Evolutionary conservation across 192 early-diverging fungal genomes (phyloP).

Genomic region (Lunasporangiospora selenospora): DNA sequence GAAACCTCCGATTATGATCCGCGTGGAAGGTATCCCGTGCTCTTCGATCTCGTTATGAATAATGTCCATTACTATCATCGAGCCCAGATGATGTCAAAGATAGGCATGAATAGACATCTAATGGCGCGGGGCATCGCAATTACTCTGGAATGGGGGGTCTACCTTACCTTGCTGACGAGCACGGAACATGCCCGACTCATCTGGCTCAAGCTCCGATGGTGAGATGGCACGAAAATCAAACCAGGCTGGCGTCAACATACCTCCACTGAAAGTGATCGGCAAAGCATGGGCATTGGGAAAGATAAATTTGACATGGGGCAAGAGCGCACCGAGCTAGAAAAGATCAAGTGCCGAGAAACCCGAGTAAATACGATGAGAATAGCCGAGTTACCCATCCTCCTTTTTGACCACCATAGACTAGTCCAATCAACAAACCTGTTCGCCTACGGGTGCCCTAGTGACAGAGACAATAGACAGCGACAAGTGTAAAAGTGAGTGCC

Average conservation of each 20-base stretch:
- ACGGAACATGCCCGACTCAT: slow-evolving; percentile 72
- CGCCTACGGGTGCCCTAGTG: slow-evolving; percentile 29
- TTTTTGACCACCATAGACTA: neutral
- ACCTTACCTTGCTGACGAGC: slow-evolving; percentile 29
- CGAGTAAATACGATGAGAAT: too few relatives aligned
- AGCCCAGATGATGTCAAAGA: slow-evolving; percentile 61
- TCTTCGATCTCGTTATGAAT: slow-evolving; percentile 77
- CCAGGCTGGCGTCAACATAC: slow-evolving; percentile 90
- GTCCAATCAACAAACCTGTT: slow-evolving; percentile 10
- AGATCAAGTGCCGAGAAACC: too few relatives aligned
- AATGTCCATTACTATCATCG: slow-evolving; percentile 23
- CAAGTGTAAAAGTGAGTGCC: neutral
- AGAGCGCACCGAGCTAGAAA: slow-evolving; percentile 58
- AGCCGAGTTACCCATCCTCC: neutral
- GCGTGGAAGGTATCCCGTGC: slow-evolving; percentile 73
- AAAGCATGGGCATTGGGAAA: slow-evolving; percentile 82
- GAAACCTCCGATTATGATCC: slow-evolving; percentile 95
- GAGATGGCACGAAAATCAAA: slow-evolving; percentile 77
- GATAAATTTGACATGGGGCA: slow-evolving; percentile 91
- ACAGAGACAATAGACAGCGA: neutral
- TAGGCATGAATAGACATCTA: neutral
- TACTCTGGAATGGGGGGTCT: neutral
- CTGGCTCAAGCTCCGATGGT: slow-evolving; percentile 60
- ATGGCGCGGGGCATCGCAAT: neutral
- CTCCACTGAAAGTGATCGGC: slow-evolving; percentile 81